Percentiles rank a stretch among this genome's conserved stretches.
Conservation (phyloP, 2,329 filamentous ascomycete genomes). For the Colletotrichum eleusines region DNA sequence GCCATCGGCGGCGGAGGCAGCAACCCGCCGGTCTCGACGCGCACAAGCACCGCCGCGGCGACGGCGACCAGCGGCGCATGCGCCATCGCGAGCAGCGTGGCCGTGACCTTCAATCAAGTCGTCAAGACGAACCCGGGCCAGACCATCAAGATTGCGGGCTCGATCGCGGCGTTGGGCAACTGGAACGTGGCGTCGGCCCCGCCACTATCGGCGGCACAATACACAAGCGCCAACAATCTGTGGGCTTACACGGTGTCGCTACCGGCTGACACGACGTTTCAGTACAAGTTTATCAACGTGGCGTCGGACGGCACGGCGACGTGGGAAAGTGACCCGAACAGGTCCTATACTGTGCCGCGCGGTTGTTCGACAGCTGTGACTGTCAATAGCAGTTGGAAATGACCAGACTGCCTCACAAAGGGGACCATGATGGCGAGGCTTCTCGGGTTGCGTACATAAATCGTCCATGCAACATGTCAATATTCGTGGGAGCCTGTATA, state of each 20-base stretch:
- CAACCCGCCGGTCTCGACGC: slow-evolving; percentile 42
- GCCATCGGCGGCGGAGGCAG: slow-evolving; percentile 50
- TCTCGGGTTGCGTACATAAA: no score
- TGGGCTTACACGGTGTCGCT: slow-evolving; percentile 67
- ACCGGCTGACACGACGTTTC: slow-evolving; percentile 63
- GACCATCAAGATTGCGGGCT: slow-evolving; percentile 62
- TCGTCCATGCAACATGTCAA: neutral
- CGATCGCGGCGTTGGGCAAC: slow-evolving; percentile 54
- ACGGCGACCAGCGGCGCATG: slow-evolving; percentile 45
- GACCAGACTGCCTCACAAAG: neutral
- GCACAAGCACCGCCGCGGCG: slow-evolving; percentile 39
- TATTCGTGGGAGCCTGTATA: neutral
- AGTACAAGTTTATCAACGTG: slow-evolving; percentile 73
- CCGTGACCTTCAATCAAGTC: slow-evolving; percentile 57
- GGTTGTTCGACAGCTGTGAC: slow-evolving; percentile 44
- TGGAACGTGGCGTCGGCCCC: slow-evolving; percentile 57
- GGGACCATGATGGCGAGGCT: no score
- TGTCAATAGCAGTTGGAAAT: slow-evolving; percentile 48
- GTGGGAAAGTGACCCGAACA: slow-evolving; percentile 69
- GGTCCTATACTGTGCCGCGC: slow-evolving; percentile 50
- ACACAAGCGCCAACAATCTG: slow-evolving; percentile 64
- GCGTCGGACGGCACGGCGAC: slow-evolving; percentile 60
- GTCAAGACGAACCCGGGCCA: slow-evolving; percentile 60
- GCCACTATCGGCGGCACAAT: slow-evolving; percentile 63
- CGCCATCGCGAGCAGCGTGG: slow-evolving; percentile 50